phyloP scores from a whole-genome alignment of 176 grass and related monocot species.

The Secale cereale region DNA sequence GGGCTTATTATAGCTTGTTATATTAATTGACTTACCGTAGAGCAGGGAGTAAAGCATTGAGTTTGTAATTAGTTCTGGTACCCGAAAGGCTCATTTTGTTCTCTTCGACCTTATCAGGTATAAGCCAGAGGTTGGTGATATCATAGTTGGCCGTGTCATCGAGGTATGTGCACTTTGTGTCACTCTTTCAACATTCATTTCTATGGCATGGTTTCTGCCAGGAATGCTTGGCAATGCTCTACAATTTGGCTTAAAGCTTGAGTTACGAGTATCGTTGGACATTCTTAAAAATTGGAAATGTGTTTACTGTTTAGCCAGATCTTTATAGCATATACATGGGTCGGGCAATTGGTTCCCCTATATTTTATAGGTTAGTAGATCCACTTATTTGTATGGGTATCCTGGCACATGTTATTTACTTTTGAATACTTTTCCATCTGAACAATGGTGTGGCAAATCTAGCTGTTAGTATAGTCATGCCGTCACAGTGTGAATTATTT shows the following conservation, averaged over 20 bases:
- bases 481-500: neutral
- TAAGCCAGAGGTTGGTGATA: slow-evolving; percentile 97
- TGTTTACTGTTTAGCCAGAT: neutral
- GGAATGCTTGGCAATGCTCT: neutral
- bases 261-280: neutral
- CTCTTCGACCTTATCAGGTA: slow-evolving; percentile 46
- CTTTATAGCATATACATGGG: neutral
- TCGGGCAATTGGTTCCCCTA: neutral
- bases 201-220: neutral
- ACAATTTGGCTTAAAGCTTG: neutral
- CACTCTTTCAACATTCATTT: neutral
- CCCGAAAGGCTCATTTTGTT: neutral
- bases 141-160: slow-evolving; percentile 95
- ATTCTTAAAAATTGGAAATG: neutral
- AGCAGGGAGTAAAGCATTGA: neutral
- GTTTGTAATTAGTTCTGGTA: neutral
- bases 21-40: neutral
- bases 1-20: neutral
- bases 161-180: slow-evolving; percentile 43
- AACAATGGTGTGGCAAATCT: neutral
- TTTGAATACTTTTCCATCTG: neutral
- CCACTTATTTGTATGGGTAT: neutral
- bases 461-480: neutral
- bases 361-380: neutral
- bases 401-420: neutral